Percentiles rank a stretch among this genome's conserved stretches.
Evolutionary conservation across 2,329 filamentous ascomycete species (phyloP).

Genomic region (Microdochium nivale): DNA sequence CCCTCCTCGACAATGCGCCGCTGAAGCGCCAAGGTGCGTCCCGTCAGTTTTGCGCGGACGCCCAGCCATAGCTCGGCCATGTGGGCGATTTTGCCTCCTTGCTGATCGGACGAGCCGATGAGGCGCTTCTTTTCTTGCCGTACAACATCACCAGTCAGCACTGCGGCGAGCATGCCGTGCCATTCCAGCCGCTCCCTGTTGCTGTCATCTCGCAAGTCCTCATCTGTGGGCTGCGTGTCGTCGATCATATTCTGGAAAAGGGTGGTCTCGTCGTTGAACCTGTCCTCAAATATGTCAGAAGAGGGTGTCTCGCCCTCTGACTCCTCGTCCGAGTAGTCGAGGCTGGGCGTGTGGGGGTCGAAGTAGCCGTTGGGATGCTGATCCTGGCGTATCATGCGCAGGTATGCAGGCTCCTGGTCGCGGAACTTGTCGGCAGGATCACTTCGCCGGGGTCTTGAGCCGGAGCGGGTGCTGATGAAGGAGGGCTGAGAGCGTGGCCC

Average conservation of each 20-base stretch:
- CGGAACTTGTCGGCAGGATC: constrained; percentile 40
- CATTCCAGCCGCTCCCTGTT: constrained; percentile 90
- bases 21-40: constrained; percentile 76
- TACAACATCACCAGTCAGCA: constrained; percentile 92
- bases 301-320: constrained; percentile 86
- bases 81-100: constrained; percentile 54
- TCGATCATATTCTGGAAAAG: constrained; percentile 65
- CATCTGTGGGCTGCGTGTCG: constrained; percentile 81
- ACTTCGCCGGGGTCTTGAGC: constrained; percentile 42
- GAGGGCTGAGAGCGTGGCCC: constrained; percentile 36
- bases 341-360: constrained; percentile 59
- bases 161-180: constrained; percentile 96
- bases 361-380: constrained; percentile 56
- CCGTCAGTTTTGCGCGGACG: constrained; percentile 74
- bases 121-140: constrained; percentile 95
- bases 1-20: constrained; percentile 81
- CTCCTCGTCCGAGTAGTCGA: constrained; percentile 68
- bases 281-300: constrained; percentile 78
- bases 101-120: constrained; percentile 63
- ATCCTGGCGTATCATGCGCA: constrained; percentile 82
- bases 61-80: constrained; percentile 83
- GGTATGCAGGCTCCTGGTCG: constrained; percentile 89
- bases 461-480: constrained; percentile 30
- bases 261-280: constrained; percentile 84
- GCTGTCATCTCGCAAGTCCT: constrained; percentile 80